Percentiles rank a stretch among this genome's conserved stretches.
phyloP scores from a whole-genome alignment of 768 basidiomycete species.

The Lactifluus volemus region DNA sequence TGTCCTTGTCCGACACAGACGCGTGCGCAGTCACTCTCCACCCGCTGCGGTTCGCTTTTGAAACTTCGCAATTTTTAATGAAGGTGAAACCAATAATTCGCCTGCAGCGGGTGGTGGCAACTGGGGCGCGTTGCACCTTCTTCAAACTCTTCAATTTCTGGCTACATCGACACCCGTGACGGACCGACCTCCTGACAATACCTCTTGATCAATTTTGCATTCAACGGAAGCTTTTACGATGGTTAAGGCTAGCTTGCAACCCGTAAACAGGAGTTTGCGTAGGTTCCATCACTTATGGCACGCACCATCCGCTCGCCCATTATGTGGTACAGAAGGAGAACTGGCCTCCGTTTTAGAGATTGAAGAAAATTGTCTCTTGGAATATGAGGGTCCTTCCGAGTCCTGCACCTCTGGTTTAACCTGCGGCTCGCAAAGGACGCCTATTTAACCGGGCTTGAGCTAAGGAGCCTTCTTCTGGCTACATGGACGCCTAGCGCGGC shows the following conservation, averaged over 20 bases:
- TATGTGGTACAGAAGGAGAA: background rate
- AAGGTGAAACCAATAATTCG: background rate
- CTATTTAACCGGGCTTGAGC: no score
- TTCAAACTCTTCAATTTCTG: background rate
- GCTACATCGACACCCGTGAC: no score
- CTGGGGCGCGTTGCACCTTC: background rate
- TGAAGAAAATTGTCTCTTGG: no score
- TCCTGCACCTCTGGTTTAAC: no score
- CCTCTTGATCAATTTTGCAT: background rate
- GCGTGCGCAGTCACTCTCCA: background rate
- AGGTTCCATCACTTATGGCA: background rate
- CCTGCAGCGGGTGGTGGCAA: background rate
- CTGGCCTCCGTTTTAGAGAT: no score
- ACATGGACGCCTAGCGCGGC: no score
- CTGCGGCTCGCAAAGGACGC: no score
- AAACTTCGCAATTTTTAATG: background rate
- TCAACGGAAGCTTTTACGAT: background rate
- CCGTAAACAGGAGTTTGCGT: background rate
- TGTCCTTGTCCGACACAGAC: background rate
- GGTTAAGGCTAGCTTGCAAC: background rate
- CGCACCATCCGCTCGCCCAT: background rate
- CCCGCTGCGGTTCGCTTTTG: background rate
- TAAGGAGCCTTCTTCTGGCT: no score
- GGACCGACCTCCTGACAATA: background rate
- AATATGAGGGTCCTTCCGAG: no score